Base-by-base conservation (phyloP, 805 yeast species). In the Candida schatavii region DNA sequence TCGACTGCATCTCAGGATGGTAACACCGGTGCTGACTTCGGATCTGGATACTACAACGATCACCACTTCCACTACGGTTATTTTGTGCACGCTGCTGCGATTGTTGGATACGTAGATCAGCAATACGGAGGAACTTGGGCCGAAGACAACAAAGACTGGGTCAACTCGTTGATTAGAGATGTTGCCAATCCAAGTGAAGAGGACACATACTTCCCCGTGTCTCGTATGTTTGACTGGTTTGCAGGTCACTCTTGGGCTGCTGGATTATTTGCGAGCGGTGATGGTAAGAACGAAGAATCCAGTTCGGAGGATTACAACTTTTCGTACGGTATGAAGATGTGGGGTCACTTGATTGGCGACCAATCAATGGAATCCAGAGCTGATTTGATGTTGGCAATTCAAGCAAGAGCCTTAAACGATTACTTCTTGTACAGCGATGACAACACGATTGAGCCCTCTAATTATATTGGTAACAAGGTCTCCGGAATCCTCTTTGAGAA, bases 11-110 rank as follows among this genome's bases (percentile, higher is more conserved):
- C 72, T 18, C 68, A 69, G 47, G 46, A 56, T 39, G 77, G 77
- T 42, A 75, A 74, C 43, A 50, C 68, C 21, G 64, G 67, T 27
- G 71, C 70, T 30, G 84, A 81, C 54, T 88, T 73, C 57, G 95
- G 95, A 36, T 75, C 83, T 57, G 77, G 85, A 19, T 84, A 77
- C 58, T 87, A 86, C 63, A 86, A 87, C 51, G 95, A 88, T 55
- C 95, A 88, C 54, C 93, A 87, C 57, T 88, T 86, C 75, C 95
- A 88, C 59, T 88, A 84, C 54, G 93, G 93, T 9, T 88, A 86
- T 61, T 83, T 80, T 50, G 73, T 87, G 37, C 90, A 86, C 57
- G 85, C 95, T 1, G 95, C 95, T 4, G 89, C 95, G 1, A 68
- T 85, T 17, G 76, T 86, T 35, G 90, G 83, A n/a, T 60, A 78